Base-by-base conservation (phyloP, 148 eudicot genomes). In the Salicornia ramosissima region DNA sequence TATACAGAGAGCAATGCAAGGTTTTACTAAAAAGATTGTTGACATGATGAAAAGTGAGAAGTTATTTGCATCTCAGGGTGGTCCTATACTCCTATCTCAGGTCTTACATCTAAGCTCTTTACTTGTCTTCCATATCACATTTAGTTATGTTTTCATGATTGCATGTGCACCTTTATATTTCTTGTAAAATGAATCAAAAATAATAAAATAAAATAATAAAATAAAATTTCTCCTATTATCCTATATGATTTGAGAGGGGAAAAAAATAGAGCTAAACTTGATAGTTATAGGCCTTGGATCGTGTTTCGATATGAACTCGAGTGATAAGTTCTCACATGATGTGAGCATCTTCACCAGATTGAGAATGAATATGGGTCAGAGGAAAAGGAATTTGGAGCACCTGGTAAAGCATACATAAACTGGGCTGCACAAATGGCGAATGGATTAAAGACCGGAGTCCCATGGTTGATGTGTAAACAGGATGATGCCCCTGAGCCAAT, bases 381-480 rank as follows among this genome's bases (percentile, higher is more conserved):
- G 74, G 83, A 80, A n/a, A 77, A 68, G 70, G 78, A 74, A 33
- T 83, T 79, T 65, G 99, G 99, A 51, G 80, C 82, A 69, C 80
- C 91, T 56, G 99, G 99, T 33, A 39, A 73, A 25, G 79, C 89
- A 57, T 92, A 92, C 74, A 56, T 89, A 54, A 76, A 89, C 26
- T 92, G 97, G 97, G 91, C 97, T 2, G 97, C 96, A 47, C 74
- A 74, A 58, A 87, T 89, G 97, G 93, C 93, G 1, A 83, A 84
- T 64, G 96, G 82, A 72, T 69, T 87, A 40, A 66, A 82, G 34
- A 92, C 96, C 1, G 90, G 91, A 47, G 97, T 92, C 22, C 97
- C 97, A 18, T 92, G 97, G 97, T 69, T 88, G 69, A 92, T 92
- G 97, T 89, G 97, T 80, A 92, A 89, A 72, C 87, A 92, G 75